phyloP scores from a whole-genome alignment of 2,329 filamentous ascomycete genomes.

The Calonectria fujianensis region DNA sequence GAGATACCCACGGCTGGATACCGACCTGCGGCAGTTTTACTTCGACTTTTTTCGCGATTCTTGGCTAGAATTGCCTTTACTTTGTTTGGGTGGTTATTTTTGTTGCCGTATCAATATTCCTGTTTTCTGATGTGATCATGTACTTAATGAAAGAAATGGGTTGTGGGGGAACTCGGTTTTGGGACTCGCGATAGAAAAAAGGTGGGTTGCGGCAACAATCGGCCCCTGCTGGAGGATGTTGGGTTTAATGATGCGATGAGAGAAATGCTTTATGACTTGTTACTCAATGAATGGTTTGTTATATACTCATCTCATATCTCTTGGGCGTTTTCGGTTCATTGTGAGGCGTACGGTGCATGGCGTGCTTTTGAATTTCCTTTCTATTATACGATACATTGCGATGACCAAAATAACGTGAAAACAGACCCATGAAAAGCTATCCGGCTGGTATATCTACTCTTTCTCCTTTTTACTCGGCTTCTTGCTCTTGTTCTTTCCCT shows the following conservation, averaged over 20 bases:
- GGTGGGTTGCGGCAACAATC: conserved; percentile 45
- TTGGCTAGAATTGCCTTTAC: conserved; percentile 27
- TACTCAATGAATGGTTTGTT: conserved; percentile 39
- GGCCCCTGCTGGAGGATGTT: conserved; percentile 41
- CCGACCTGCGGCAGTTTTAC: conserved; percentile 38
- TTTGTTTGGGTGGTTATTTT: conserved; percentile 39
- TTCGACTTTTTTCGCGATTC: conserved; percentile 33
- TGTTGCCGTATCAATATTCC: conserved; percentile 40
- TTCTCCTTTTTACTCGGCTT: conserved; percentile 52
- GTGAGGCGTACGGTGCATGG: conserved; percentile 39
- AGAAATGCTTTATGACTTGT: conserved; percentile 53
- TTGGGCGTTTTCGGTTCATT: conserved; percentile 37
- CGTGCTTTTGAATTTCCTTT: conserved; percentile 43
- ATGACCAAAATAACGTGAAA: conserved; percentile 36
- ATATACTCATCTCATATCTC: conserved; percentile 27
- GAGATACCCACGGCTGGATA: conserved; percentile 52
- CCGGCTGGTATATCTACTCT: conserved; percentile 45
- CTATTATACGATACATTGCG: conserved; percentile 37
- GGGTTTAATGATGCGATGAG: conserved; percentile 56
- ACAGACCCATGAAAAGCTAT: conserved; percentile 39
- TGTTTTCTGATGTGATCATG: conserved; percentile 51
- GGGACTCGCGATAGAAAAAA: conserved; percentile 53
- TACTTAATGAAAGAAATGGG: conserved; percentile 49
- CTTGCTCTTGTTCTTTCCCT: conserved; percentile 63
- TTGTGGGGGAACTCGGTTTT: conserved; percentile 30